Evolutionary conservation across 2,329 filamentous ascomycete species (phyloP), one percentile per base, ranked within the genome.

Genomic region (Fusarium sp.): DNA sequence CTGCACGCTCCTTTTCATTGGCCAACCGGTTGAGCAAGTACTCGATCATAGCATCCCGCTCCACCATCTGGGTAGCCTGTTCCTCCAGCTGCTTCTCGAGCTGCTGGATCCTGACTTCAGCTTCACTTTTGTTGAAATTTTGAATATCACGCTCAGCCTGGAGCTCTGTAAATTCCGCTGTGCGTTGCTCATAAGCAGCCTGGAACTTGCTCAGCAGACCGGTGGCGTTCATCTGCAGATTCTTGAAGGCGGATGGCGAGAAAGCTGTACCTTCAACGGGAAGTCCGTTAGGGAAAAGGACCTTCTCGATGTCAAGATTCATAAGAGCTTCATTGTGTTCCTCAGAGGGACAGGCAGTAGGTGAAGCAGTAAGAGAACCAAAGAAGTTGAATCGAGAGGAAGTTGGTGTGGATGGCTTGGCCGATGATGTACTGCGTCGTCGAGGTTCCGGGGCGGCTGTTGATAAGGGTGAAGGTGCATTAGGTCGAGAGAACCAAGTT

Each of bases 61-160:
- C 86, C 5, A 83, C 81, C 1, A 86, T 85, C 70, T 84, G 84
- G 18, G 78, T 79, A 3, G 87, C 86, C 83, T 91, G 88, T 50
- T 85, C 85, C 70, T 91, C 87, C 2, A 92, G 82, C 76, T 91
- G 89, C 71, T 84, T 82, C 77, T 87, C 88, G 42, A 91, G 82
- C 72, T 88, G 85, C 23, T 83, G 80, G 10, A 85, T 83, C 6
- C 87, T 83, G 8, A 84, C 85, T 58, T 86, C 83, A 20, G 85
- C 83, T 75, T 90, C 88, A 52, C 87, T 87, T 18, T 85, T 79
- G 76, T 90, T 88, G 32, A 91, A 89, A 17, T 74, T 74, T 70
- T 87, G 81, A 1, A 84, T 86, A 46, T 86, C 85, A n/a, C 83
- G 83, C 75, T 91, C 88, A 12, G 84, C 83, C 33, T 82, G 81